These are phyloP conservation scores for Halteria grandinella DNA, from an alignment of 73 alveolate genomes.

Conservation along the genomic window DNA sequence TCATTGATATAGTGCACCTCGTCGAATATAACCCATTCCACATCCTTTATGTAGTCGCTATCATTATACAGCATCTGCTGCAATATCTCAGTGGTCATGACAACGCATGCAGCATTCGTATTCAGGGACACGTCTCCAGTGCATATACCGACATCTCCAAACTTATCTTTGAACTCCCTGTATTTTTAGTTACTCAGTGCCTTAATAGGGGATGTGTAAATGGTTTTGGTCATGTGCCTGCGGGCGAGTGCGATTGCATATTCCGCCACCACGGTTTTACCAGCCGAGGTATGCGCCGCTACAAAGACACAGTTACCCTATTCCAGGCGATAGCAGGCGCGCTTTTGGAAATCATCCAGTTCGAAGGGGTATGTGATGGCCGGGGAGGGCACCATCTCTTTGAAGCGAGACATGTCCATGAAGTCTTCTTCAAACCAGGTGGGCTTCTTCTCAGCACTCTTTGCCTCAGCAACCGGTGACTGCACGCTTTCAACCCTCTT, in stretches of 20 bases:
- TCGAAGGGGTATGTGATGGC: slow-evolving; percentile 85
- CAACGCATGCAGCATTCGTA: slow-evolving; percentile 91
- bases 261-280: slow-evolving; percentile 99
- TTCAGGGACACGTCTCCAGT: slow-evolving; percentile 92
- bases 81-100: slow-evolving; percentile 98
- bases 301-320: slow-evolving; percentile 93
- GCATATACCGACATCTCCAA: slow-evolving; percentile 96
- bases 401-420: slow-evolving; percentile 38
- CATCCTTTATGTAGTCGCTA: slow-evolving; percentile 82
- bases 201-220: slow-evolving; percentile 98
- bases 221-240: slow-evolving; percentile 88
- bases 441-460: slow-evolving; percentile 6
- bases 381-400: slow-evolving; percentile 59
- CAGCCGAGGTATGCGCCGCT: slow-evolving; percentile 99
- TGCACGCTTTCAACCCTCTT: neutral
- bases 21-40: slow-evolving; percentile 96
- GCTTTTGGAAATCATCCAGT: slow-evolving; percentile 92
- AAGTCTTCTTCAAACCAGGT: slow-evolving; percentile 10
- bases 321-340: slow-evolving; percentile 93
- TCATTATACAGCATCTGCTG: slow-evolving; percentile 86
- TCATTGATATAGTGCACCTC: slow-evolving; percentile 98
- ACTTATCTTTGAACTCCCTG: slow-evolving; percentile 93
- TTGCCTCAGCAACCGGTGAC: neutral
- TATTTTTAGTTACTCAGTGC: slow-evolving; percentile 97
- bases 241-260: slow-evolving; percentile 97